Conservation (phyloP, 441 rosid genomes). For the Macaranga tanarius region DNA sequence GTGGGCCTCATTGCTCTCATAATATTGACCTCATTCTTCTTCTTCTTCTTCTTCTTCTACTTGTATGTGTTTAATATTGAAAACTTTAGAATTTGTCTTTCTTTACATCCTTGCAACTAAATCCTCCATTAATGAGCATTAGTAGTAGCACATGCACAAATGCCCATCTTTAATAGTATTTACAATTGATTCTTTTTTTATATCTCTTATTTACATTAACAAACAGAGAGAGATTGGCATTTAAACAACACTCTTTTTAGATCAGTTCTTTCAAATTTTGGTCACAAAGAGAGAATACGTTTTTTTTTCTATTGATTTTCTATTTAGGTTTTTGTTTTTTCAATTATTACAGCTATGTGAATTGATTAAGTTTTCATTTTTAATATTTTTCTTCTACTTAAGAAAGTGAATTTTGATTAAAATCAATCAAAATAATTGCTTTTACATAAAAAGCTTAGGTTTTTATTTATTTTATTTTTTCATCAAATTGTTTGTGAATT, state of each 20-base stretch:
- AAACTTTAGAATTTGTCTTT: constrained; percentile 19
- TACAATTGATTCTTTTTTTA: too few relatives aligned
- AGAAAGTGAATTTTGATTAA: not conserved
- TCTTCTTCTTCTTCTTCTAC: not conserved
- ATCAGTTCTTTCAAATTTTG: not conserved
- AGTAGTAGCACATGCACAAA: too few relatives aligned
- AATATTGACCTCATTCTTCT: constrained; percentile 20
- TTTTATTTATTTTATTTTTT: constrained; percentile 9
- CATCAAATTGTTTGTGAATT: not conserved
- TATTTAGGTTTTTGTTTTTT: not conserved
- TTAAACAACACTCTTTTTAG: not conserved
- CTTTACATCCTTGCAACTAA: not conserved
- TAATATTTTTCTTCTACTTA: not conserved
- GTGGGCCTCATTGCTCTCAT: not conserved
- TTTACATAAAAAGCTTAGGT: constrained; percentile 7
- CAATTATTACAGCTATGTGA: not conserved
- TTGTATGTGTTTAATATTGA: not conserved
- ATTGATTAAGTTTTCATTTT: not conserved
- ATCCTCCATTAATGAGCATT: not conserved
- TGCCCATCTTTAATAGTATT: too few relatives aligned
- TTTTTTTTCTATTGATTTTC: not conserved
- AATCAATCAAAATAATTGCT: constrained; percentile 7
- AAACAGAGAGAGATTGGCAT: not conserved
- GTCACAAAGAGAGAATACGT: not conserved
- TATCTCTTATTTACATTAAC: not conserved